Percentiles rank a stretch among this genome's conserved stretches.
Conservation (phyloP, 169 alveolate genomes). For the Plasmodium sp. region DNA sequence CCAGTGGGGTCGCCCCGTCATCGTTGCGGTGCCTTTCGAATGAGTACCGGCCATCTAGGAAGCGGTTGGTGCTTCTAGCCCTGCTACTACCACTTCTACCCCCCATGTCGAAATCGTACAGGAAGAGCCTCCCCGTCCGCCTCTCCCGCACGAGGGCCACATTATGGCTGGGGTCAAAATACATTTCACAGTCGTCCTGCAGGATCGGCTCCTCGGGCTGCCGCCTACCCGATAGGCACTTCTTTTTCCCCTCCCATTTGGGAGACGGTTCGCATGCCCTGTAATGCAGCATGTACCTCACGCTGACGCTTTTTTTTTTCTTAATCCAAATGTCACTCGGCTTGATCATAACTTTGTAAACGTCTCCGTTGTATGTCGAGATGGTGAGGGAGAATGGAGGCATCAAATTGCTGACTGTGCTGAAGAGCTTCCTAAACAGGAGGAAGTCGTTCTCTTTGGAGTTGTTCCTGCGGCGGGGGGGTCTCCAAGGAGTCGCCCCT, state of each 20-base stretch:
- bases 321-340: constrained; percentile 74
- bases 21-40: background rate
- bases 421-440: constrained; percentile 46
- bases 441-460: constrained; percentile 31
- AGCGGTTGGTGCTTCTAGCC: too few species aligned
- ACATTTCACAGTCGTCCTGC: background rate
- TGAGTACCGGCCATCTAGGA: background rate
- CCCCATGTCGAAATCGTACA: constrained; percentile 3
- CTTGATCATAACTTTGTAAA: constrained; percentile 38
- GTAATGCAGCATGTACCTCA: constrained; percentile 47
- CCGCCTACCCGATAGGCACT: background rate
- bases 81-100: constrained; percentile 14
- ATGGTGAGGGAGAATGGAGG: constrained; percentile 65
- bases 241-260: background rate
- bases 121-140: constrained; percentile 9
- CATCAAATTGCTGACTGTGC: constrained; percentile 40
- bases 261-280: background rate
- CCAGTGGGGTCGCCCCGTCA: background rate
- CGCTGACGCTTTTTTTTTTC: constrained; percentile 56
- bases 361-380: constrained; percentile 30
- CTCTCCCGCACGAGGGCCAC: background rate
- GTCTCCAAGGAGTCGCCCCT: background rate
- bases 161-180: constrained; percentile 17
- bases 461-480: background rate
- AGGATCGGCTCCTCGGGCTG: background rate